phyloP scores from a whole-genome alignment of 495 filamentous ascomycete species.

The Neurospora cerealis region DNA sequence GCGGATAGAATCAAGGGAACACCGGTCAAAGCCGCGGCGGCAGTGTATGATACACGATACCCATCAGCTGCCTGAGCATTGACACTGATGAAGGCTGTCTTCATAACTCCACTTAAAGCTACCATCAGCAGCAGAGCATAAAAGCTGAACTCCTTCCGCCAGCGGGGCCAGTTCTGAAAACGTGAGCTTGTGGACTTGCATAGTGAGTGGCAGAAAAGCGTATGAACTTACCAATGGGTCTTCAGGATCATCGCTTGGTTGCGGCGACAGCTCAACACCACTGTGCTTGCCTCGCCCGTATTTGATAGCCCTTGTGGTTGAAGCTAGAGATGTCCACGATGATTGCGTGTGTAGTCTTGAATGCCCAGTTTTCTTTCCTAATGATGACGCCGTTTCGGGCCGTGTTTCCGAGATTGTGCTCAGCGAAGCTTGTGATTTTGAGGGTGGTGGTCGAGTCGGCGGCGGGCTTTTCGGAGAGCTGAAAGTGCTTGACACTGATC shows the following conservation, averaged over 20 bases:
- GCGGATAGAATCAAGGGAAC: slow-evolving; percentile 39
- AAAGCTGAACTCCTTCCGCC: slow-evolving; percentile 40
- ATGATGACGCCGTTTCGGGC: slow-evolving; percentile 17
- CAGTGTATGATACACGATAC: slow-evolving; percentile 34
- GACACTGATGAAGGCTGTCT: slow-evolving; percentile 40
- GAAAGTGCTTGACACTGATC: slow-evolving; percentile 4
- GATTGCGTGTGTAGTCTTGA: slow-evolving; percentile 19
- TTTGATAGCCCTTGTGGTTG: slow-evolving; percentile 31
- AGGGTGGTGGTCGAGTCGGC: slow-evolving; percentile 14
- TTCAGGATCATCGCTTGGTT: slow-evolving; percentile 36
- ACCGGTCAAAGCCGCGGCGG: slow-evolving; percentile 35
- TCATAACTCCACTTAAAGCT: slow-evolving; percentile 33
- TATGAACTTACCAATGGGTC: slow-evolving; percentile 35
- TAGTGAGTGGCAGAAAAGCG: not conserved
- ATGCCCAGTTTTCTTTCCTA: slow-evolving; percentile 10
- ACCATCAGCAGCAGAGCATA: slow-evolving; percentile 31
- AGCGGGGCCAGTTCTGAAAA: slow-evolving; percentile 37
- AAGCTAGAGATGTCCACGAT: slow-evolving; percentile 27
- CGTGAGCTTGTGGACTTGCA: not conserved
- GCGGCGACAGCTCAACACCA: slow-evolving; percentile 36
- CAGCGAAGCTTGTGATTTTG: slow-evolving; percentile 12
- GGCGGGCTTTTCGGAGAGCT: slow-evolving; percentile 5
- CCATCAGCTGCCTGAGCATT: slow-evolving; percentile 30
- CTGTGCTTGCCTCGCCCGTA: slow-evolving; percentile 34
- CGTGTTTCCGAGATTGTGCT: slow-evolving; percentile 19